Evolutionary conservation across 2,329 filamentous ascomycete genomes (phyloP).

Genomic region (Thielaviopsis populi): DNA sequence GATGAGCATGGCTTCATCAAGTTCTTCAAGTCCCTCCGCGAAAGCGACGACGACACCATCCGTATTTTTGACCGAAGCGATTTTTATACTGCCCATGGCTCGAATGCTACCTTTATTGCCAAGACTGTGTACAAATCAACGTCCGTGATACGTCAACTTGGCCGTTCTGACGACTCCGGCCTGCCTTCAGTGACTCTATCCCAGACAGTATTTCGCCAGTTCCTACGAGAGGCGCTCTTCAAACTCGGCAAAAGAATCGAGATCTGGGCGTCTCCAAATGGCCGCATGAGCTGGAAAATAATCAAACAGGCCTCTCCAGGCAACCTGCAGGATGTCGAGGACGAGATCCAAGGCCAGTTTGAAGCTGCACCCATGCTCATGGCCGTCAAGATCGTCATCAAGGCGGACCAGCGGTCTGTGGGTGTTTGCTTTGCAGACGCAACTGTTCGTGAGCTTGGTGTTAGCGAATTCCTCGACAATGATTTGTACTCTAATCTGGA

Average conservation of each 20-base stretch:
- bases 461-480: slow-evolving; percentile 98
- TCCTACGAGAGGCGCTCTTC: slow-evolving; percentile 86
- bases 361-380: slow-evolving; percentile 89
- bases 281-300: slow-evolving; percentile 83
- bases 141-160: slow-evolving; percentile 81
- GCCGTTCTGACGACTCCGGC: slow-evolving; percentile 66
- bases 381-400: slow-evolving; percentile 84
- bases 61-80: slow-evolving; percentile 89
- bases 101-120: slow-evolving; percentile 72
- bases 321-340: slow-evolving; percentile 92
- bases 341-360: slow-evolving; percentile 74
- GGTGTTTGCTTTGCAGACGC: slow-evolving; percentile 97
- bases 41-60: slow-evolving; percentile 57
- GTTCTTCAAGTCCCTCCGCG: slow-evolving; percentile 77
- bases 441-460: slow-evolving; percentile 83
- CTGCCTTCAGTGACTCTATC: slow-evolving; percentile 92
- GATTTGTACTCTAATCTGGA: slow-evolving; percentile 98
- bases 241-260: slow-evolving; percentile 81
- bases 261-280: slow-evolving; percentile 63
- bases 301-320: slow-evolving; percentile 86
- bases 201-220: slow-evolving; percentile 85
- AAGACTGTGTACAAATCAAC: slow-evolving; percentile 91
- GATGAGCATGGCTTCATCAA: slow-evolving; percentile 95
- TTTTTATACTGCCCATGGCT: slow-evolving; percentile 87
- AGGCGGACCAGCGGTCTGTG: slow-evolving; percentile 68